Conservation (phyloP, 2,329 filamentous ascomycete species). For the Mariannaea elegans region DNA sequence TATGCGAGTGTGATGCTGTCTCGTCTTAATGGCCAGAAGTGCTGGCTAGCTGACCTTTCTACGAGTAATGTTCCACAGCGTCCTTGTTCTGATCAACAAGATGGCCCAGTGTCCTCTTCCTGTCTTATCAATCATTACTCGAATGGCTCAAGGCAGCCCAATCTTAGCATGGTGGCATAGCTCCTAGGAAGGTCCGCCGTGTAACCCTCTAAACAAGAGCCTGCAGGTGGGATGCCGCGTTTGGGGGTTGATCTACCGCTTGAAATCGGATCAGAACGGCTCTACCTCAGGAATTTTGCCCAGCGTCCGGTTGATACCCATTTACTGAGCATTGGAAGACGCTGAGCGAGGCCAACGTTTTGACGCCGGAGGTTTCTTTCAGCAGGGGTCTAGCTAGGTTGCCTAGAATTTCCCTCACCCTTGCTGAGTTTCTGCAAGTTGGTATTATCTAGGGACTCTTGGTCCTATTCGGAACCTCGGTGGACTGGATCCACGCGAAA, state of each 20-base stretch:
- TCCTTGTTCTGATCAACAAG: neutral
- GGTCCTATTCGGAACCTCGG: neutral
- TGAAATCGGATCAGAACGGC: conserved; percentile 12
- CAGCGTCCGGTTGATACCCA: neutral
- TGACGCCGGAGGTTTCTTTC: neutral
- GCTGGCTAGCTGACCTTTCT: conserved; percentile 12
- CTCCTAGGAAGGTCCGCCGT: neutral
- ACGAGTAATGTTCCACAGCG: conserved; percentile 10
- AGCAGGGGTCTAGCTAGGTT: conserved; percentile 10
- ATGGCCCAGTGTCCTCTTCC: neutral
- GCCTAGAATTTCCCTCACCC: conserved; percentile 20
- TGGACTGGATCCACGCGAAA: neutral
- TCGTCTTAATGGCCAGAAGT: conserved; percentile 6
- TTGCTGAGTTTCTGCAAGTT: neutral
- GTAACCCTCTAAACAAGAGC: conserved; percentile 15
- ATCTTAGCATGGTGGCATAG: conserved; percentile 16
- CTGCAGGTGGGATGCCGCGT: conserved; percentile 4
- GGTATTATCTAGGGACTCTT: neutral
- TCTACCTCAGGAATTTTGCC: neutral
- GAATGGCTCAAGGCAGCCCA: neutral
- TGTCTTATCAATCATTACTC: conserved; percentile 2
- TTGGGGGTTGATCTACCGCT: conserved; percentile 5
- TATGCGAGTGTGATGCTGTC: conserved; percentile 12
- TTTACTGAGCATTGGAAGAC: neutral
- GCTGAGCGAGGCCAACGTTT: neutral